phyloP scores from a whole-genome alignment of 2,329 filamentous ascomycete genomes.

The Parastagonospora avenae region DNA sequence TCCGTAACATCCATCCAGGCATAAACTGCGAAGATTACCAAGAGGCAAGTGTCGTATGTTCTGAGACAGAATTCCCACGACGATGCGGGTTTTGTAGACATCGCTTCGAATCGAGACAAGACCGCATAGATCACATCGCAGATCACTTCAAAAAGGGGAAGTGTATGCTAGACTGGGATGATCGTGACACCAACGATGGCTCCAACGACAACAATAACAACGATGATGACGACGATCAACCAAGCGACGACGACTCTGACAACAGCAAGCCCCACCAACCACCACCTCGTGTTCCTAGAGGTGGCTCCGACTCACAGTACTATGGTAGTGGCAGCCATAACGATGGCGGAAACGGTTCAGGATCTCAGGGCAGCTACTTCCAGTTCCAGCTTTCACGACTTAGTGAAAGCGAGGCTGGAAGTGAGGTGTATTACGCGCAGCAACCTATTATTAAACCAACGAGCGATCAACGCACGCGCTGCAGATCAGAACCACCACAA shows the following conservation, averaged over 20 bases:
- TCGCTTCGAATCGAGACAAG: conserved; percentile 39
- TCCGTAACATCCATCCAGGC: conserved; percentile 45
- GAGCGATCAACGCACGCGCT: neutral
- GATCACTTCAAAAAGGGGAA: conserved; percentile 47
- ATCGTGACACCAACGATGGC: conserved; percentile 28
- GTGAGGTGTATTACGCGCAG: conserved; percentile 2
- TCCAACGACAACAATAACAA: conserved; percentile 33
- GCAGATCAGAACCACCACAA: conserved; percentile 12
- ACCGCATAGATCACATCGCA: conserved; percentile 47
- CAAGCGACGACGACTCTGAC: conserved; percentile 32
- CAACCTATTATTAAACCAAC: conserved; percentile 11
- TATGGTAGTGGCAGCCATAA: conserved; percentile 17
- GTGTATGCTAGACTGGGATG: conserved; percentile 46
- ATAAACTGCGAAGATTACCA: conserved; percentile 39
- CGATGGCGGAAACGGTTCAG: conserved; percentile 15
- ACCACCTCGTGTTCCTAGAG: conserved; percentile 25
- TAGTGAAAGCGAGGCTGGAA: conserved; percentile 13
- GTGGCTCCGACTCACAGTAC: conserved; percentile 21
- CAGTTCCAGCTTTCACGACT: conserved; percentile 40
- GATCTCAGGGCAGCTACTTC: conserved; percentile 31
- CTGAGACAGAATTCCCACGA: conserved; percentile 42
- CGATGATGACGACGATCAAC: conserved; percentile 27
- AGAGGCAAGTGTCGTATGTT: conserved; percentile 36
- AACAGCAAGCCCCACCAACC: conserved; percentile 24
- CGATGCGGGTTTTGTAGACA: conserved; percentile 46